Evolutionary conservation across 306 rosid genomes (phyloP).

Genomic region (Lithocarpus polystachyus): DNA sequence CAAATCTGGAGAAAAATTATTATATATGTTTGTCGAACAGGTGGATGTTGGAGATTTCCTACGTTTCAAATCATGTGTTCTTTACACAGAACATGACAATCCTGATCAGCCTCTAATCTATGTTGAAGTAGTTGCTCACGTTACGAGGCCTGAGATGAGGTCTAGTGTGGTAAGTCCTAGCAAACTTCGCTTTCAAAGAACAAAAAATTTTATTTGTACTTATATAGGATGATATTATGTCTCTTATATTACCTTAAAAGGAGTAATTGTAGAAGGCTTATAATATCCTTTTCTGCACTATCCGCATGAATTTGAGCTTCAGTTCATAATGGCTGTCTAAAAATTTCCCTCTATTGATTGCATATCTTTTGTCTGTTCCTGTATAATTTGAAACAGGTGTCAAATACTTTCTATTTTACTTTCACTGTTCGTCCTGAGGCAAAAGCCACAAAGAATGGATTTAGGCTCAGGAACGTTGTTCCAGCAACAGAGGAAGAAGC

Average conservation of each 20-base stretch:
- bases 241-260: neutral
- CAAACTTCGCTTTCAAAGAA: conserved; percentile 1
- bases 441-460: conserved; percentile 53
- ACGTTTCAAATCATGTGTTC: conserved; percentile 82
- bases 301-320: neutral
- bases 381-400: conserved; percentile 42
- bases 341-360: neutral
- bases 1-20: neutral
- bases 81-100: conserved; percentile 68
- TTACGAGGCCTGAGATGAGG: conserved; percentile 85
- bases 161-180: conserved; percentile 70
- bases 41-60: conserved; percentile 97
- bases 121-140: conserved; percentile 96
- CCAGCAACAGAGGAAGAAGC: conserved; percentile 99
- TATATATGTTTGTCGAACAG: conserved; percentile 32
- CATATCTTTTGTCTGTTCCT: neutral
- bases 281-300: neutral
- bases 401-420: conserved; percentile 82
- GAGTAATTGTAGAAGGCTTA: neutral
- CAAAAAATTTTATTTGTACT: neutral
- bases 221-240: neutral
- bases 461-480: conserved; percentile 66
- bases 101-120: conserved; percentile 86
- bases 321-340: neutral
- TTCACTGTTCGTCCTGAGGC: conserved; percentile 85